Conservation (phyloP, 441 rosid species). For the Populus trichocarpa region DNA sequence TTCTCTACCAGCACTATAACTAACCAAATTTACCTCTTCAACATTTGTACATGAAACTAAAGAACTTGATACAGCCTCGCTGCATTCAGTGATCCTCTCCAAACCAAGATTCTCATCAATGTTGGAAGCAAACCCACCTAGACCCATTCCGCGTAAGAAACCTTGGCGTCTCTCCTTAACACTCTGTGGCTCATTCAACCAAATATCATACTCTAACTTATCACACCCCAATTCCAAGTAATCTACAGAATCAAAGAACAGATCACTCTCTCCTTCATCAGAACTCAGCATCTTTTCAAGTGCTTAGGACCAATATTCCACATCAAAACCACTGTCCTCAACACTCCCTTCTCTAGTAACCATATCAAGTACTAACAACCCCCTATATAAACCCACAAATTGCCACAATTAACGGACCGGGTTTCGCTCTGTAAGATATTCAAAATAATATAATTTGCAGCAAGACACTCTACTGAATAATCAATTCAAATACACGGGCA, state of each 20-base stretch:
- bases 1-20: slow-evolving; percentile 35
- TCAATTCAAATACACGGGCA: slow-evolving; percentile 29
- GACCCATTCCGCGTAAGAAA: slow-evolving; percentile 53
- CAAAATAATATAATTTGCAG: slow-evolving; percentile 14
- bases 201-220: slow-evolving; percentile 40
- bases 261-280: slow-evolving; percentile 40
- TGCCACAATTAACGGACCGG: slow-evolving; percentile 46
- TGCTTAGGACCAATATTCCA: slow-evolving; percentile 30
- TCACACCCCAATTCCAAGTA: slow-evolving; percentile 24
- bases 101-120: slow-evolving; percentile 17
- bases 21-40: slow-evolving; percentile 22
- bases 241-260: slow-evolving; percentile 69
- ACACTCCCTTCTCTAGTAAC: slow-evolving; percentile 21
- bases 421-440: slow-evolving; percentile 24
- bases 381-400: slow-evolving; percentile 34
- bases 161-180: slow-evolving; percentile 61
- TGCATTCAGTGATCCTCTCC: slow-evolving; percentile 42
- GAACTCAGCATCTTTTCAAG: slow-evolving; percentile 51
- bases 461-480: slow-evolving; percentile 12
- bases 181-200: slow-evolving; percentile 63
- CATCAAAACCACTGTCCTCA: slow-evolving; percentile 20
- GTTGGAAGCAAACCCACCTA: slow-evolving; percentile 24
- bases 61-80: slow-evolving; percentile 46
- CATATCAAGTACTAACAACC: slow-evolving; percentile 19
- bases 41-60: slow-evolving; percentile 16